phyloP scores from a whole-genome alignment of 78 protist species.

The Pigoraptor vietnamica region DNA sequence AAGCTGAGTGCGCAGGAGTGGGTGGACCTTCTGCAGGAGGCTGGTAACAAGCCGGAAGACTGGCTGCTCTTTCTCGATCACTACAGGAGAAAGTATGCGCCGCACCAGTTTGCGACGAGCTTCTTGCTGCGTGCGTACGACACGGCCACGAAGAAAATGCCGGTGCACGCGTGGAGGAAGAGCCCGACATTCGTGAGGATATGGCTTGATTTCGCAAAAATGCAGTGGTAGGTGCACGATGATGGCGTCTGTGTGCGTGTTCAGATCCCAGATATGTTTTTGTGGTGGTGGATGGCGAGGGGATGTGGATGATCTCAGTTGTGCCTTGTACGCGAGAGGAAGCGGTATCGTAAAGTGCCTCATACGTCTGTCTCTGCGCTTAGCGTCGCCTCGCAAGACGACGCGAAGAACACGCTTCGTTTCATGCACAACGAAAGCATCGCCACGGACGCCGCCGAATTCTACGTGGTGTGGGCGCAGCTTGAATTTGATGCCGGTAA shows the following conservation, averaged over 20 bases:
- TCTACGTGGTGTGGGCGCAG: not conserved
- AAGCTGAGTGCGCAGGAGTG: not conserved
- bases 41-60: not conserved
- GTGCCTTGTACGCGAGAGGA: no score
- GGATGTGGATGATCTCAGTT: no score
- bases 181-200: not conserved
- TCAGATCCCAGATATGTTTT: not conserved
- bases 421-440: not conserved
- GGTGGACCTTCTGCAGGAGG: not conserved
- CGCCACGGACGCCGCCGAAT: not conserved
- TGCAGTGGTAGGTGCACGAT: not conserved
- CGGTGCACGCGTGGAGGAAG: not conserved
- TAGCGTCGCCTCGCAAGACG: not conserved
- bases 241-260: no score
- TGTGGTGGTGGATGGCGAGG: not conserved
- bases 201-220: not conserved
- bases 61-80: not conserved
- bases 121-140: not conserved
- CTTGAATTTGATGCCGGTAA: not conserved
- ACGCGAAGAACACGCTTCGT: not conserved
- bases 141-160: not conserved
- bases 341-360: no score
- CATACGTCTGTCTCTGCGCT: not conserved
- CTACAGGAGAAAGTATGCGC: not conserved
- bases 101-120: not conserved